Evolutionary conservation across 1,284 basidiomycete species (phyloP).

Genomic region (Tilletiopsis washingtonensis): DNA sequence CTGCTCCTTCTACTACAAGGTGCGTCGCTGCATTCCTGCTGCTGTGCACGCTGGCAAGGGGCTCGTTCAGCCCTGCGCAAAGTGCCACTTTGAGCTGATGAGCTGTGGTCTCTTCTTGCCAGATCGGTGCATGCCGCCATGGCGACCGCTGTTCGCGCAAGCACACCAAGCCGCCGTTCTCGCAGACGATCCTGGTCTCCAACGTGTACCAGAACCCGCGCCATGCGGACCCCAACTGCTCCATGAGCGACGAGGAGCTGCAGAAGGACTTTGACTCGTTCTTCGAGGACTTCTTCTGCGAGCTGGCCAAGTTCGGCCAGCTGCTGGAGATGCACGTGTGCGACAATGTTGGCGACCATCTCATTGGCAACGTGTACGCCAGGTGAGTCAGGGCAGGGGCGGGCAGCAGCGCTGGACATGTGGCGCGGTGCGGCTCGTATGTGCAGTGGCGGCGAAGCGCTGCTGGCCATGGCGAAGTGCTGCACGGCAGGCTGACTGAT

Average conservation of each 20-base stretch:
- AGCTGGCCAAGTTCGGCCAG: constrained; percentile 88
- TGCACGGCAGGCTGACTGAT: too few species aligned
- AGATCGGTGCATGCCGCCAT: constrained; percentile 92
- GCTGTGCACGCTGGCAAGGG: too few species aligned
- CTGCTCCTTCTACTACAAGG: constrained; percentile 92
- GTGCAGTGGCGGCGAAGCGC: too few species aligned
- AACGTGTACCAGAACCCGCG: constrained; percentile 99
- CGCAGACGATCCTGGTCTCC: constrained; percentile 92
- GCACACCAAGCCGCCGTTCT: constrained; percentile 94
- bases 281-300: constrained; percentile 70
- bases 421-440: too few species aligned
- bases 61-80: too few species aligned
- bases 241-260: constrained; percentile 65
- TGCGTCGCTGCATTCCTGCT: too few species aligned
- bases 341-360: constrained; percentile 97
- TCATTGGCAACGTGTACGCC: constrained; percentile 98
- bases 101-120: background rate
- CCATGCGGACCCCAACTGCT: constrained; percentile 72
- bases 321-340: constrained; percentile 90
- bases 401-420: too few species aligned
- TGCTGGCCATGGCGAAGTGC: too few species aligned
- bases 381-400: too few species aligned
- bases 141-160: constrained; percentile 94
- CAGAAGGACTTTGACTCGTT: constrained; percentile 95
- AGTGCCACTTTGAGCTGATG: too few species aligned